Evolutionary conservation across 2,329 filamentous ascomycete genomes (phyloP).

Genomic region (Coniochaeta ligniaria): DNA sequence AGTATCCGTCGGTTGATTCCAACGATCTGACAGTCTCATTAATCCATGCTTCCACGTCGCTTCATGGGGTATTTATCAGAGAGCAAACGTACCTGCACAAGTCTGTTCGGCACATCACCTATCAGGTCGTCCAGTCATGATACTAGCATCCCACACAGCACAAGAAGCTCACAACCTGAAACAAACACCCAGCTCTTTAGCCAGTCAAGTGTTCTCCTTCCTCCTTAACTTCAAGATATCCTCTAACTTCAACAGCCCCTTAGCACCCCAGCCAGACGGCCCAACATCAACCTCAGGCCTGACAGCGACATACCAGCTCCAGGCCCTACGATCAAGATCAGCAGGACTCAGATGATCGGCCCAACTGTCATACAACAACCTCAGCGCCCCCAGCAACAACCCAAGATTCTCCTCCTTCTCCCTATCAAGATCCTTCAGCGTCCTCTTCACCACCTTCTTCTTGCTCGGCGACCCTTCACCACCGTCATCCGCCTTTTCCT

Average conservation of each 20-base stretch:
- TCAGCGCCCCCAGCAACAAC: constrained; percentile 61
- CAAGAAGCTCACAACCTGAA: too few relatives aligned
- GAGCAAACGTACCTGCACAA: neutral
- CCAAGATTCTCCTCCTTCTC: constrained; percentile 66
- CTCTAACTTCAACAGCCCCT: constrained; percentile 59
- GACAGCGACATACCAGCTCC: constrained; percentile 74
- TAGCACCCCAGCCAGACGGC: constrained; percentile 75
- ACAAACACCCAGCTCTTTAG: neutral
- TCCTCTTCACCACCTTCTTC: constrained; percentile 35
- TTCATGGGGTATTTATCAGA: neutral
- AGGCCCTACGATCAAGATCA: constrained; percentile 70
- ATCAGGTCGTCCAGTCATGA: too few relatives aligned
- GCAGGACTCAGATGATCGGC: constrained; percentile 48
- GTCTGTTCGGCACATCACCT: neutral
- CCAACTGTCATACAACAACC: constrained; percentile 71
- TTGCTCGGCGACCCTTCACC: constrained; percentile 6
- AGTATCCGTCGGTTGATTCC: neutral
- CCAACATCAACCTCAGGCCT: constrained; percentile 71
- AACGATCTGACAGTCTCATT: neutral
- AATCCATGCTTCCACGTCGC: neutral
- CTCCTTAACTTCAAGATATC: constrained; percentile 58
- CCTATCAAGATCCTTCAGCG: constrained; percentile 39
- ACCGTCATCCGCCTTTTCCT: constrained; percentile 9
- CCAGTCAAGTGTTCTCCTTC: constrained; percentile 11
- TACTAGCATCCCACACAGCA: too few relatives aligned